Evolutionary conservation across 1,284 basidiomycete genomes (phyloP).

Genomic region (Mycosarcoma maydis): DNA sequence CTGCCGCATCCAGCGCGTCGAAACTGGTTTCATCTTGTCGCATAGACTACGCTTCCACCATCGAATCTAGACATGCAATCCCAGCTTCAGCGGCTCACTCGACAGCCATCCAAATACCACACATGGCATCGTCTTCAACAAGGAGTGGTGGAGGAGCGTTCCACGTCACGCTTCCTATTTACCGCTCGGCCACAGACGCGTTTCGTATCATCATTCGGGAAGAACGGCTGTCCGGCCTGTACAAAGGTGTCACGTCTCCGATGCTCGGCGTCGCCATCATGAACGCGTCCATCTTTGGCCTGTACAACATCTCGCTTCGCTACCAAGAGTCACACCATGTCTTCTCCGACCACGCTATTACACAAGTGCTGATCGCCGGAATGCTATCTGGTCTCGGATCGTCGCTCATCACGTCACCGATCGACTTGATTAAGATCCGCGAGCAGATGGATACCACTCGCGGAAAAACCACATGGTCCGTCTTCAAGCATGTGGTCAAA

Average conservation of each 20-base stretch:
- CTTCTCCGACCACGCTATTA: conserved; percentile 2
- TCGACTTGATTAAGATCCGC: conserved; percentile 63
- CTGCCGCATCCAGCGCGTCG: not conserved
- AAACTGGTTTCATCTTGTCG: not conserved
- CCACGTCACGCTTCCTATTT: conserved; percentile 19
- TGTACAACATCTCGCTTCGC: conserved; percentile 51
- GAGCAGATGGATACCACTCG: conserved; percentile 47
- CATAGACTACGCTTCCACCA: conserved; percentile 7
- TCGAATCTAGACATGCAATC: not conserved
- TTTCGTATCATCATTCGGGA: conserved; percentile 55
- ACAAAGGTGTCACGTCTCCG: conserved; percentile 59
- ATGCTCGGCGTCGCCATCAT: conserved; percentile 63
- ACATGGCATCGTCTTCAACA: not conserved
- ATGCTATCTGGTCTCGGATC: conserved; percentile 49
- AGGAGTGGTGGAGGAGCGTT: not conserved
- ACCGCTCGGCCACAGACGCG: conserved; percentile 52
- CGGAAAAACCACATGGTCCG: conserved; percentile 13
- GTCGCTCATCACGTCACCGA: conserved; percentile 56
- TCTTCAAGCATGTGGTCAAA: conserved; percentile 32
- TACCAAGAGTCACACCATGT: conserved; percentile 17
- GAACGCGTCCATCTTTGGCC: conserved; percentile 62
- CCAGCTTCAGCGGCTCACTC: conserved; percentile 9
- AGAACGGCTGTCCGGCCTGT: conserved; percentile 55
- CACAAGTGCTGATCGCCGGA: conserved; percentile 54
- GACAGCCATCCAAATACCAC: conserved; percentile 15